Base-by-base conservation (phyloP, 2,329 filamentous ascomycete species). In the Phaeosphaeria sp. region DNA sequence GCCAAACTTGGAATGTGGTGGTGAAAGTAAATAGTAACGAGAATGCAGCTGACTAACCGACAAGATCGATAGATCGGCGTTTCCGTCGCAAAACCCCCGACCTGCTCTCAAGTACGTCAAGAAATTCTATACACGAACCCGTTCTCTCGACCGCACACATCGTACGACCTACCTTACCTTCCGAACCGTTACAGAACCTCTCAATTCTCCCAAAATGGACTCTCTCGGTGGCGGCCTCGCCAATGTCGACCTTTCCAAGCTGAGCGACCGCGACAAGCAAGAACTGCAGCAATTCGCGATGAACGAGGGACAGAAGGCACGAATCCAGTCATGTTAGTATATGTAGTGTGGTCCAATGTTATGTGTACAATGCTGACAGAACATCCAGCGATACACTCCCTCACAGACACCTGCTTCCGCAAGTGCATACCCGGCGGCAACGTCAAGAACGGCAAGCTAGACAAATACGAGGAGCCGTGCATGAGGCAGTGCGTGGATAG, bases 401-500 rank as follows among this genome's bases (percentile, higher is more conserved):
- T 90, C 36, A 87, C 87, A 44, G 90, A 95, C 71, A 86, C 91
- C 59, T 99, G 95, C 86, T 99, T 93, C 89, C 92, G 89, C 75
- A 98, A 97, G 82, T 99, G 95, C 83, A 84, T 97, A 60, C 90
- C 91, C 8, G 83, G 87, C 11, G 84, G 88, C 47, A 84, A 83
- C 56, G 89, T 97, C 76, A 88, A 89, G 67, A 86, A 84, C 60
- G 86, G 87, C 25, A 86, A 87, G 70, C 82, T 99, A 66, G 92
- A 96, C 66, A 86, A 84, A 71, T 82, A 79, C 60, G 95, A 99
- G 81, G 89, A 95, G 81, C 80, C 83, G 8, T 99, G 95, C 78
- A 86, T 97, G 76, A 84, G 89, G 77, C 97, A 97, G 82, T 99
- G 95, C 74, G 93, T 98, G 55, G 91, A 97, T 72, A 86, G 95